These are phyloP conservation scores for Lathyrus sativus DNA, from an alignment of 306 rosid species.

Conservation along the genomic window DNA sequence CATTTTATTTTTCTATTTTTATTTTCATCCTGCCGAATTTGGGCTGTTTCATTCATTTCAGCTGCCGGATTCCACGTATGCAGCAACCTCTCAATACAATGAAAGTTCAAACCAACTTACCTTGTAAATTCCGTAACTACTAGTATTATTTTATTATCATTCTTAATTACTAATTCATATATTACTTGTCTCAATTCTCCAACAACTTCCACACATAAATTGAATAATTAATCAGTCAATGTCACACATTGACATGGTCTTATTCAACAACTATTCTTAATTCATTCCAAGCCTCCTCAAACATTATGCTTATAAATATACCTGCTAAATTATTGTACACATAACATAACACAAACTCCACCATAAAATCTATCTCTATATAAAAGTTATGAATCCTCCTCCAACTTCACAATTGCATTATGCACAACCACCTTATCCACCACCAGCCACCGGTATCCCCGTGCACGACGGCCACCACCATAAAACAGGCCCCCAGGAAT, in stretches of 20 bases:
- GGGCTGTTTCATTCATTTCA: background rate
- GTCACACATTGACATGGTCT: background rate
- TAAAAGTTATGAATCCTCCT: background rate
- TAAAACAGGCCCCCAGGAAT: background rate
- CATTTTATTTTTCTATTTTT: no score
- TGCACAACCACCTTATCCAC: background rate
- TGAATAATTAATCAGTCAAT: background rate
- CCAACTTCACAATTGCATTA: background rate
- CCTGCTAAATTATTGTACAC: background rate
- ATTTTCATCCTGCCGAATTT: no score
- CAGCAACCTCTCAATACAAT: background rate
- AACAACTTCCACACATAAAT: background rate
- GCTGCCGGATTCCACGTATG: background rate
- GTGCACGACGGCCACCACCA: background rate
- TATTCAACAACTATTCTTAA: background rate
- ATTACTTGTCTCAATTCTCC: background rate
- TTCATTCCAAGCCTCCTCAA: background rate
- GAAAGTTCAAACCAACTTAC: background rate
- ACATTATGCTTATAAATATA: background rate
- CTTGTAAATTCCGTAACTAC: background rate
- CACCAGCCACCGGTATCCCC: background rate
- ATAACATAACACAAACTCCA: conserved; percentile 3
- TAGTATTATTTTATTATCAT: background rate
- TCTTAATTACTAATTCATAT: background rate
- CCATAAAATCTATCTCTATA: background rate